Conservation (phyloP, 768 basidiomycete genomes). For the Trametes cingulata region DNA sequence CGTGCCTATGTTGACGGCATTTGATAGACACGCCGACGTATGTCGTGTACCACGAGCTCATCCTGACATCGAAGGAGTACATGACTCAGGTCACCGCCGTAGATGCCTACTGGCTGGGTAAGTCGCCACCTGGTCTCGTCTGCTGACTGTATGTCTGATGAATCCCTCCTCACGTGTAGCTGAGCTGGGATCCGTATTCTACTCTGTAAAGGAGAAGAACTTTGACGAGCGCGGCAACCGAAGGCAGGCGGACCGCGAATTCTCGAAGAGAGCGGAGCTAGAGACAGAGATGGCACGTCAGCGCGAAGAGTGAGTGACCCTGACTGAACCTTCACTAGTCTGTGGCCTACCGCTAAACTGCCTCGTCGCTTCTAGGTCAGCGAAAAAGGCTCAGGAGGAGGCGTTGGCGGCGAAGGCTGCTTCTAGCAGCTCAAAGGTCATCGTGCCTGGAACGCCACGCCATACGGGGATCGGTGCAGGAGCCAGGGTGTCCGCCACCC, state of each 20-base stretch:
- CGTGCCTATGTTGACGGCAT: background rate
- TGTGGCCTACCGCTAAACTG: background rate
- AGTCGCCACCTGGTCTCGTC: slow-evolving; percentile 26
- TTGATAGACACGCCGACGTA: slow-evolving; percentile 88
- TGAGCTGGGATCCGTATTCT: slow-evolving; percentile 94
- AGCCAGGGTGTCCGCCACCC: slow-evolving; percentile 68
- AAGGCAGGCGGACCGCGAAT: slow-evolving; percentile 82
- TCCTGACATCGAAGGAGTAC: slow-evolving; percentile 94
- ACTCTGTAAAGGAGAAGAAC: slow-evolving; percentile 96
- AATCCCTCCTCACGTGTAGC: slow-evolving; percentile 46
- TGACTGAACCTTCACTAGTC: background rate
- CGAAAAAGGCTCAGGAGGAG: slow-evolving; percentile 63
- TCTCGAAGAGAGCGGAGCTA: slow-evolving; percentile 87
- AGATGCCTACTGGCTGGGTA: slow-evolving; percentile 96
- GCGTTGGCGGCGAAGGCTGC: slow-evolving; percentile 55
- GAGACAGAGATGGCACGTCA: slow-evolving; percentile 89
- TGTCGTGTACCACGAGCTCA: slow-evolving; percentile 95
- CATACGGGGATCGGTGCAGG: slow-evolving; percentile 68
- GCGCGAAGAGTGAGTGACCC: slow-evolving; percentile 60
- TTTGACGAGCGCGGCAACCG: slow-evolving; percentile 87
- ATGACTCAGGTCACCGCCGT: slow-evolving; percentile 99
- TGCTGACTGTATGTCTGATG: background rate
- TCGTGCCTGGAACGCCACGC: slow-evolving; percentile 79
- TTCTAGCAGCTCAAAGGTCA: slow-evolving; percentile 61
- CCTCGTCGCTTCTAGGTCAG: slow-evolving; percentile 43